A percentile compares a stretch with the other conserved stretches of the same genome.
Conservation (phyloP, 495 filamentous ascomycete species). For the Lophiostoma macrostomum region DNA sequence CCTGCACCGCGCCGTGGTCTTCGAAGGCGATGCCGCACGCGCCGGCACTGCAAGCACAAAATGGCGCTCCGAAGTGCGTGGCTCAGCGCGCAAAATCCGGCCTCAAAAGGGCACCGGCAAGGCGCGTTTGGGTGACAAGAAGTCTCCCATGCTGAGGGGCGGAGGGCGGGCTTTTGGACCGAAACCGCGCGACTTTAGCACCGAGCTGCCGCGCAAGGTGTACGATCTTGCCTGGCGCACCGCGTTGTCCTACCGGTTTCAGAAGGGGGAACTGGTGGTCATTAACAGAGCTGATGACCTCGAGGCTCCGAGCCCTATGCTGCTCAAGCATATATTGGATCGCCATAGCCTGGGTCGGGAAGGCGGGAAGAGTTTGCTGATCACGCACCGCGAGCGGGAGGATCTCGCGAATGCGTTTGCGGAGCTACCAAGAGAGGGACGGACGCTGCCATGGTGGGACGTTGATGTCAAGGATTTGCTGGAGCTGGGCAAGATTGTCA, state of each 20-base stretch:
- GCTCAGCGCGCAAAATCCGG: constrained; percentile 70
- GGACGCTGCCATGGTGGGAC: constrained; percentile 63
- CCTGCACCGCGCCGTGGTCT: constrained; percentile 86
- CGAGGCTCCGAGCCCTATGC: constrained; percentile 22
- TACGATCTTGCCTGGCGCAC: constrained; percentile 97
- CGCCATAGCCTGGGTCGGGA: constrained; percentile 68
- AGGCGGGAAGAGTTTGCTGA: constrained; percentile 71
- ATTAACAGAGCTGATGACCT: constrained; percentile 71
- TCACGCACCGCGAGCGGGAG: constrained; percentile 55
- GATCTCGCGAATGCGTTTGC: constrained; percentile 59
- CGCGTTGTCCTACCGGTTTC: constrained; percentile 86
- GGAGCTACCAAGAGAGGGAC: constrained; percentile 60
- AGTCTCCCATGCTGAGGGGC: constrained; percentile 78
- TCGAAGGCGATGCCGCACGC: constrained; percentile 85
- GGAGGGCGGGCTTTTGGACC: constrained; percentile 88
- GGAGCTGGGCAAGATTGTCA: constrained; percentile 76
- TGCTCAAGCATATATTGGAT: constrained; percentile 57
- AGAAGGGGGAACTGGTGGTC: constrained; percentile 79
- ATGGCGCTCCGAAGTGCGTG: constrained; percentile 78
- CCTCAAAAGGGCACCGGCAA: constrained; percentile 81
- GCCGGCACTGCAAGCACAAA: constrained; percentile 81
- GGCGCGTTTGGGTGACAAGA: constrained; percentile 74
- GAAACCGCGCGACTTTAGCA: constrained; percentile 82
- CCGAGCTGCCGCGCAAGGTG: constrained; percentile 77
- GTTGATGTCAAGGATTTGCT: constrained; percentile 93